Evolutionary conservation across 768 basidiomycete genomes (phyloP), one percentile per base, ranked within the genome.

Genomic region (Amyloporia xantha): DNA sequence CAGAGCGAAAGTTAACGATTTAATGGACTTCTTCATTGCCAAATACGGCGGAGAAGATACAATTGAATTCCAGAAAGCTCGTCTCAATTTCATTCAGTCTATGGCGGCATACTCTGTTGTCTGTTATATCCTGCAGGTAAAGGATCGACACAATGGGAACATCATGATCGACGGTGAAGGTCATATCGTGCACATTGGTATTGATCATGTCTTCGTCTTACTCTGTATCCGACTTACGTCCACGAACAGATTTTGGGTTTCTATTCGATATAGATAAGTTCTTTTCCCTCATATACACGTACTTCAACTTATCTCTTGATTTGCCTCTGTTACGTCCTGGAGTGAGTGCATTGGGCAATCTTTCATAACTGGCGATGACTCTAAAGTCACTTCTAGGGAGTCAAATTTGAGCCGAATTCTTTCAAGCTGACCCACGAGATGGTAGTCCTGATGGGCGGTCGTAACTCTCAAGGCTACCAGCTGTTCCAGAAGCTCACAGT

Each of bases 391-490:
- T 23, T 47, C 1, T 57, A 92, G 92, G 92, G 96, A 51, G 88
- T 99, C 67, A 99, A 98, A 76, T 99, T 99, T 63, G 96, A 99
- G 62, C 95, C 96, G 0, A 87, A 75, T 63, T 95, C 92, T 10
- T 99, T 99, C 82, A 99, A 99, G 69, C 78, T 99, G 42, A 96
- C 91, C 52, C 94, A 97, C 64, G 96, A 99, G 66, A 99, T 99
- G 96, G 88, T 98, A 15, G 77, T 88, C 12, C 71, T 98, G 26
- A 99, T 99, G 96, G 96, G 96, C 42, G 96, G 96, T 9, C 78
- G 88, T 55, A 78, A 87, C 61, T 94, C 91, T 1, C 89, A 94
- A 67, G 96, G 96, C 17, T 99, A 95, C 67, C 84, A 86, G 48
- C 77, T 92, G 33, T 99, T 98, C 74, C 86, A 89, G 59, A 89